Conservation (phyloP, 495 filamentous ascomycete species). For the Penicillium bialowiezense region DNA sequence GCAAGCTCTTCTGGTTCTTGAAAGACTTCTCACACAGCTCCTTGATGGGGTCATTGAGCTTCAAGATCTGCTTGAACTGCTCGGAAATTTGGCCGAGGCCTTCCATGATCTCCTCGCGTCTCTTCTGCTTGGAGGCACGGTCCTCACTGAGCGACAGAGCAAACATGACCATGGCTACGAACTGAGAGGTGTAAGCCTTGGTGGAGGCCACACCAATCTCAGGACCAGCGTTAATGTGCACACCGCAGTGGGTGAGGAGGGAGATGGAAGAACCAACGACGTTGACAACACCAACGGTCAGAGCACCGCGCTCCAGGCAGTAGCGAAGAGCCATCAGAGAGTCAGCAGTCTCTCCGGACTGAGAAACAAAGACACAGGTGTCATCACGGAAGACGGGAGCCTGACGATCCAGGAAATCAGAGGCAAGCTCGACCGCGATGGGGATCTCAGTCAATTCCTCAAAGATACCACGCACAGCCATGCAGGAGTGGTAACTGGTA, state of each 20-base stretch:
- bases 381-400: constrained; percentile 99
- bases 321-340: constrained; percentile 95
- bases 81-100: constrained; percentile 80
- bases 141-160: constrained; percentile 94
- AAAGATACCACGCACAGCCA: constrained; percentile 96
- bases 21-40: constrained; percentile 83
- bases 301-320: constrained; percentile 92
- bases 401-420: constrained; percentile 95
- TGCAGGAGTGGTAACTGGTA: constrained; percentile 97
- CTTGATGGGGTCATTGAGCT: constrained; percentile 91
- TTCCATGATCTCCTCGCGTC: constrained; percentile 95
- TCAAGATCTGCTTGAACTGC: constrained; percentile 87
- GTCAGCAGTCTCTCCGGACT: constrained; percentile 98
- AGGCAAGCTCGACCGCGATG: constrained; percentile 93
- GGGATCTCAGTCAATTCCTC: constrained; percentile 98
- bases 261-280: constrained; percentile 98
- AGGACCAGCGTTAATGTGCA: constrained; percentile 97
- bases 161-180: constrained; percentile 99
- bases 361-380: constrained; percentile 97
- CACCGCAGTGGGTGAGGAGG: constrained; percentile 96
- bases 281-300: constrained; percentile 98
- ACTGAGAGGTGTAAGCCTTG: constrained; percentile 98
- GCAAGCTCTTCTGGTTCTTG: constrained; percentile 94
- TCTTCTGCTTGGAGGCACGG: constrained; percentile 87
- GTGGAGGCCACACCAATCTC: constrained; percentile 99